Evolutionary conservation across 768 basidiomycete species (phyloP).

Genomic region (Hypholoma sublateritium): DNA sequence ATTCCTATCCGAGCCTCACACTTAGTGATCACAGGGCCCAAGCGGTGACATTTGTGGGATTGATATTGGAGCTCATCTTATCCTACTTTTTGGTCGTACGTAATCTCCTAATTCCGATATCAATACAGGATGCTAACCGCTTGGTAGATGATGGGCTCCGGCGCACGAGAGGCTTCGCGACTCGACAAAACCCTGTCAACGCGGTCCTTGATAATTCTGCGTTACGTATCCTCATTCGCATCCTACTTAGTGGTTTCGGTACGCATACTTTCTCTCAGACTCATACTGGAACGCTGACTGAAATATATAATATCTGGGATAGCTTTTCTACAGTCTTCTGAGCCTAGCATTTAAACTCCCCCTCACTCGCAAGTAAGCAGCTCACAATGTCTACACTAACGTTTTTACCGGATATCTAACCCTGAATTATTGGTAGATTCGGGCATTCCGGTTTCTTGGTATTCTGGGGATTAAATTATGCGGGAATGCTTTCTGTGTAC

Average conservation of each 20-base stretch:
- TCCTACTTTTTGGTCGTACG: slow-evolving; percentile 43
- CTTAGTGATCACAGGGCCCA: slow-evolving; percentile 35
- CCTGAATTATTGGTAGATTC: slow-evolving; percentile 30
- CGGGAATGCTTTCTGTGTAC: slow-evolving; percentile 55
- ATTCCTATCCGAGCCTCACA: neutral
- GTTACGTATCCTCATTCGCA: slow-evolving; percentile 22
- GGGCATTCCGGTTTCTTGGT: slow-evolving; percentile 55
- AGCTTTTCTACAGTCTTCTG: slow-evolving; percentile 58
- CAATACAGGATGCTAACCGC: neutral
- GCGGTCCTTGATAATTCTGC: slow-evolving; percentile 26
- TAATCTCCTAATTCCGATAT: slow-evolving; percentile 1
- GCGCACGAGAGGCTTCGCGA: slow-evolving; percentile 29
- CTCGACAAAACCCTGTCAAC: slow-evolving; percentile 25
- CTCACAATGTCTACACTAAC: neutral
- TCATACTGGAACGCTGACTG: neutral
- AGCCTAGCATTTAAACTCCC: slow-evolving; percentile 59
- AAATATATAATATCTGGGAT: neutral
- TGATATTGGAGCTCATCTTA: slow-evolving; percentile 50
- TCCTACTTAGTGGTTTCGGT: slow-evolving; percentile 34
- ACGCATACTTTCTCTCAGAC: neutral
- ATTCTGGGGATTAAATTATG: slow-evolving; percentile 69
- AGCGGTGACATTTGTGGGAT: slow-evolving; percentile 54
- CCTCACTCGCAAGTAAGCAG: slow-evolving; percentile 37
- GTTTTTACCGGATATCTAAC: neutral
- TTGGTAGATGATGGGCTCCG: slow-evolving; percentile 28